Evolutionary conservation across 202 grass and related monocot genomes (phyloP), one percentile per base, ranked within the genome.

Genomic region (Setaria italica): DNA sequence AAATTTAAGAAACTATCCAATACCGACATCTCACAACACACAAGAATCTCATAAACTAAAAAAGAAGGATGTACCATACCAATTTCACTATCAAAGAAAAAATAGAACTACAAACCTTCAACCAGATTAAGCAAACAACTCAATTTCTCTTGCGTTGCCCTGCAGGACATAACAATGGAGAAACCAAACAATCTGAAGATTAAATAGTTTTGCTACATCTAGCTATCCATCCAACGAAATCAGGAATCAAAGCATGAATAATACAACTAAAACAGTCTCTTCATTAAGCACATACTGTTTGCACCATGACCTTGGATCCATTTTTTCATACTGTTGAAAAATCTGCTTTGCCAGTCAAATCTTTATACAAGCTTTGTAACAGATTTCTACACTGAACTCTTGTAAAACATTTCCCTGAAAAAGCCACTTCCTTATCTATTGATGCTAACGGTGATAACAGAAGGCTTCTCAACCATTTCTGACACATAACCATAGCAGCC

Each of bases 161-260:
- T 33, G 45, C 6, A 0, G 21, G 25, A 32, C 16, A 50, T 72
- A 72, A 33, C 46, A 32, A 50, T 32, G 2, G 21, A 48, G 8
- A 33, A 72, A 32, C 41, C 13, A 17, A 29, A 12, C 13, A 72
- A 50, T 51, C 21, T 33, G 13, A 72, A 50, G 12, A 50, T 33
- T 33, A 72, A 25, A 32, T 33, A 51, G 13, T 50, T 72, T 48
- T 72, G 6, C 46, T 48, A 72, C 4, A 51, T 51, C 45, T 2
- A 15, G 11, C 17, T 21, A 70, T 17, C 45, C 7, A 51, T 72
- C 33, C 46, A 47, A 70, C 1, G 6, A 72, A 72, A 72, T 16
- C 14, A 50, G 70, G 21, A 72, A 51, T 16, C 25, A 72, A 50
- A 72, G 50, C 21, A 72, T 17, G 17, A 72, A 72, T 48, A 72